Percentiles rank a stretch among this genome's conserved stretches.
These are phyloP conservation scores for Zanthoxylum bungeanum DNA, from an alignment of 345 rosid genomes.

Conservation along the genomic window DNA sequence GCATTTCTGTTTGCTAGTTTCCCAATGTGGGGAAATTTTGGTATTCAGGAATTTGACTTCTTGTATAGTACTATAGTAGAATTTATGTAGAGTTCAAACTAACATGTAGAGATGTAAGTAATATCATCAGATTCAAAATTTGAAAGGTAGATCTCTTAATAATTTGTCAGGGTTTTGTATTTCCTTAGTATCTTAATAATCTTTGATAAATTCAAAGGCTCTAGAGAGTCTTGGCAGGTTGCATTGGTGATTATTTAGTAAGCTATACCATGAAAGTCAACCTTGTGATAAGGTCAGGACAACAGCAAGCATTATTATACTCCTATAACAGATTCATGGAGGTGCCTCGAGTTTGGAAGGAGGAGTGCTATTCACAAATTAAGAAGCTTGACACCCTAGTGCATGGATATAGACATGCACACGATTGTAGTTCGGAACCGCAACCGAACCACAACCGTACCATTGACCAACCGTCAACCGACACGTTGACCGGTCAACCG, in stretches of 20 bases:
- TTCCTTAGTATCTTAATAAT: not conserved
- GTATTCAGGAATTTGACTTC: not conserved
- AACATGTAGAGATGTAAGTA: not conserved
- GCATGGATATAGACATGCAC: too few species aligned
- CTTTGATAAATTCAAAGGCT: not conserved
- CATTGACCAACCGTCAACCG: too few species aligned
- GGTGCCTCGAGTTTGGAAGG: not conserved
- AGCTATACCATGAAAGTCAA: not conserved
- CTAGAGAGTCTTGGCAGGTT: not conserved
- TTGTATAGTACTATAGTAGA: not conserved
- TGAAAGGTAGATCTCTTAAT: not conserved
- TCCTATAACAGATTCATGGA: not conserved
- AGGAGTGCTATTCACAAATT: not conserved
- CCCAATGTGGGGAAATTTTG: not conserved
- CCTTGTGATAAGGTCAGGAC: slow-evolving; percentile 2
- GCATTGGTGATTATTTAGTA: not conserved
- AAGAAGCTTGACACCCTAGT: not conserved
- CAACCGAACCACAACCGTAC: too few species aligned
- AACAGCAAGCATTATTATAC: not conserved
- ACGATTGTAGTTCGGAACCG: too few species aligned
- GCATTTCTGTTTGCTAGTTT: not conserved
- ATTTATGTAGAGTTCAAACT: not conserved
- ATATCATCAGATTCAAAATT: not conserved
- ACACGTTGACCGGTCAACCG: too few species aligned
- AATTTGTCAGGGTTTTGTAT: not conserved